Percentiles rank a stretch among this genome's conserved stretches.
phyloP scores from a whole-genome alignment of 2,329 filamentous ascomycete species.

The Penicillium sp. region DNA sequence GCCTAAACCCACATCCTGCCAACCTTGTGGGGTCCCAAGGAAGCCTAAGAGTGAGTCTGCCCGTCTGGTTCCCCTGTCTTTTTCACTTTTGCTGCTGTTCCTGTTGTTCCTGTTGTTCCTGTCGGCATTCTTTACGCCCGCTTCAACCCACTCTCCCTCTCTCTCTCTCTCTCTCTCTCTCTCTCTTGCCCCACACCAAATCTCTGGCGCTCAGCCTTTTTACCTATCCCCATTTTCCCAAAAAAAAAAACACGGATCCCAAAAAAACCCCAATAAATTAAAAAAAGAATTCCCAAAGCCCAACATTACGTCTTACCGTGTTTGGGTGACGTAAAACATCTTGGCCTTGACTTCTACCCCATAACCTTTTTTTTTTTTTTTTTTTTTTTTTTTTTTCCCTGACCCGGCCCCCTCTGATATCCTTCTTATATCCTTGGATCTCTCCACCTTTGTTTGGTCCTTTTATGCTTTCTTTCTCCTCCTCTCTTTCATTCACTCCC shows the following conservation, averaged over 20 bases:
- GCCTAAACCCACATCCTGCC: conserved; percentile 18
- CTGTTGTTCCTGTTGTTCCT: conserved; percentile 11
- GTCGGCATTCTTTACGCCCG: conserved; percentile 27
- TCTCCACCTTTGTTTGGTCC: conserved; percentile 19
- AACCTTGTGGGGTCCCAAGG: conserved; percentile 20
- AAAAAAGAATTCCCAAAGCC: conserved; percentile 5
- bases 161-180: background rate
- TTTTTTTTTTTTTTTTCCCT: conserved; percentile 14
- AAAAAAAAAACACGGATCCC: conserved; percentile 12
- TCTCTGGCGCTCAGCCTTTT: conserved; percentile 23
- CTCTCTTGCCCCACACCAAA: conserved; percentile 24
- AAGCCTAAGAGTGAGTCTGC: conserved; percentile 8
- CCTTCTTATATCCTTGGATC: conserved; percentile 23
- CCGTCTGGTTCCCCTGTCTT: background rate
- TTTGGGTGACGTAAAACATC: conserved; percentile 31
- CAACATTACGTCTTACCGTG: conserved; percentile 22
- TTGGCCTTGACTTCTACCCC: conserved; percentile 28
- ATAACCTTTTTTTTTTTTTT: conserved; percentile 5
- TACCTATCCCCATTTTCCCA: conserved; percentile 11
- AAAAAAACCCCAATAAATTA: conserved; percentile 15
- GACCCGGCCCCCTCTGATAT: conserved; percentile 19
- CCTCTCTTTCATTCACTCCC: conserved; percentile 3
- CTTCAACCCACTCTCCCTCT: background rate
- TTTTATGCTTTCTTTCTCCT: conserved; percentile 9
- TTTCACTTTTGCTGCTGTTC: background rate